Percentiles rank a stretch among this genome's conserved stretches.
phyloP scores from a whole-genome alignment of 495 filamentous ascomycete genomes.

The Penicillium canariense region DNA sequence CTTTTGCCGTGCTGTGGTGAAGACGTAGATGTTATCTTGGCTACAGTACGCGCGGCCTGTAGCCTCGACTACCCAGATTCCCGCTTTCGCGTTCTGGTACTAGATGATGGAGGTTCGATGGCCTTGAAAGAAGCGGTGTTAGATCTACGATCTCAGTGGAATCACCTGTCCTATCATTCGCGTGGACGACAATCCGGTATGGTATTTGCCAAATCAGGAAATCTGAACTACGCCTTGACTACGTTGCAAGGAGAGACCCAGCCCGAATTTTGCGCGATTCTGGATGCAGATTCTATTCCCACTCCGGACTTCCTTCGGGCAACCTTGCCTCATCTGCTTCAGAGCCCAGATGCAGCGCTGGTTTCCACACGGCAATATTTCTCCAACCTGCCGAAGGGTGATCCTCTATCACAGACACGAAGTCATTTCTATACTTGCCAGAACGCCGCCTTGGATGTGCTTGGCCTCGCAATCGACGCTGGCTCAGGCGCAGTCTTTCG shows the following conservation, averaged over 20 bases:
- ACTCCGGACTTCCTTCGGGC: constrained; percentile 48
- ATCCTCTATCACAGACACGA: constrained; percentile 48
- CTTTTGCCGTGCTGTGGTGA: constrained; percentile 51
- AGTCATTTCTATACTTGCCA: constrained; percentile 42
- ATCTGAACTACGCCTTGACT: constrained; percentile 51
- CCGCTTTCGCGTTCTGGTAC: constrained; percentile 45
- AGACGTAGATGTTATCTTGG: constrained; percentile 47
- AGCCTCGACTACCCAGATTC: constrained; percentile 47
- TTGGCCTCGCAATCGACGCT: constrained; percentile 30
- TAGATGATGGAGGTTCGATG: constrained; percentile 48
- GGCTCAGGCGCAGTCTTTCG: constrained; percentile 53
- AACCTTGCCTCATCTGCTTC: constrained; percentile 48
- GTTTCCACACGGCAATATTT: constrained; percentile 44
- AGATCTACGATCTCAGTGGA: constrained; percentile 25
- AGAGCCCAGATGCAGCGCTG: constrained; percentile 29
- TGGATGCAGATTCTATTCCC: constrained; percentile 49
- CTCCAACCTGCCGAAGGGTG: constrained; percentile 49
- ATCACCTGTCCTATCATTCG: constrained; percentile 47
- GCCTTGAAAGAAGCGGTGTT: constrained; percentile 32
- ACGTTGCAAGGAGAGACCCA: constrained; percentile 38
- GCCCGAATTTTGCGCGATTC: constrained; percentile 38
- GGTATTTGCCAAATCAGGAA: constrained; percentile 53
- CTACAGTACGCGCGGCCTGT: constrained; percentile 50
- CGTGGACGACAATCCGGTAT: constrained; percentile 40
- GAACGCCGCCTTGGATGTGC: constrained; percentile 30